phyloP scores from a whole-genome alignment of 2,329 filamentous ascomycete genomes.

The Aureobasidium sp. region DNA sequence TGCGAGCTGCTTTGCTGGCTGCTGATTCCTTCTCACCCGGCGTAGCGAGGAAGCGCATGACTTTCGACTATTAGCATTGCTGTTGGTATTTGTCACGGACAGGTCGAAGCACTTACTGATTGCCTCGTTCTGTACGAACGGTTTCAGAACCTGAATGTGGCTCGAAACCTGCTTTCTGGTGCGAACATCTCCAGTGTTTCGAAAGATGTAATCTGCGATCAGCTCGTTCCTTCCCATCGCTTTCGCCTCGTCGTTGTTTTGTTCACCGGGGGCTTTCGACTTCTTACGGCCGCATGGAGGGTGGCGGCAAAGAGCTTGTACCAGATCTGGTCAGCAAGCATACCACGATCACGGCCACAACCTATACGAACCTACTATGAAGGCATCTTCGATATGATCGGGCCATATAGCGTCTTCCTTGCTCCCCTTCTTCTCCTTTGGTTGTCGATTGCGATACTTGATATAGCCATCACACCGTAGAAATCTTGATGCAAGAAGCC shows the following conservation, averaged over 20 bases:
- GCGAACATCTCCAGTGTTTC: slow-evolving; percentile 47
- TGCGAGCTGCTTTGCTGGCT: background rate
- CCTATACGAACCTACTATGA: slow-evolving; percentile 38
- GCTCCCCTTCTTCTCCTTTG: slow-evolving; percentile 24
- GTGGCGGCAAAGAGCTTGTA: slow-evolving; percentile 44
- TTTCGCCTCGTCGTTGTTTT: slow-evolving; percentile 32
- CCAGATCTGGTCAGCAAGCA: slow-evolving; percentile 6
- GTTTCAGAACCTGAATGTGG: slow-evolving; percentile 56
- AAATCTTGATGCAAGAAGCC: slow-evolving; percentile 25
- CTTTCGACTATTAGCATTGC: slow-evolving; percentile 1
- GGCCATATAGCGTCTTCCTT: slow-evolving; percentile 39
- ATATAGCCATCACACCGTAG: slow-evolving; percentile 35
- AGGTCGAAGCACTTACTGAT: slow-evolving; percentile 21
- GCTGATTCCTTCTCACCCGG: slow-evolving; percentile 10
- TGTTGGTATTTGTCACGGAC: background rate
- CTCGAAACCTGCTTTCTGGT: slow-evolving; percentile 57
- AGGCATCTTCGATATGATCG: slow-evolving; percentile 41
- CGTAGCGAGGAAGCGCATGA: slow-evolving; percentile 14
- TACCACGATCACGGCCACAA: background rate
- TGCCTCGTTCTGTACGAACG: slow-evolving; percentile 46
- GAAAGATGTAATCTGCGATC: slow-evolving; percentile 52
- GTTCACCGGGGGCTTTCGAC: slow-evolving; percentile 18
- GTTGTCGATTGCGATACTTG: slow-evolving; percentile 41
- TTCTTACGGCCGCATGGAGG: slow-evolving; percentile 55
- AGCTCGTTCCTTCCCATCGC: slow-evolving; percentile 55